Percentiles rank a stretch among this genome's conserved stretches.
Evolutionary conservation across 768 basidiomycete species (phyloP).

Genomic region (Pisolithus microcarpus): DNA sequence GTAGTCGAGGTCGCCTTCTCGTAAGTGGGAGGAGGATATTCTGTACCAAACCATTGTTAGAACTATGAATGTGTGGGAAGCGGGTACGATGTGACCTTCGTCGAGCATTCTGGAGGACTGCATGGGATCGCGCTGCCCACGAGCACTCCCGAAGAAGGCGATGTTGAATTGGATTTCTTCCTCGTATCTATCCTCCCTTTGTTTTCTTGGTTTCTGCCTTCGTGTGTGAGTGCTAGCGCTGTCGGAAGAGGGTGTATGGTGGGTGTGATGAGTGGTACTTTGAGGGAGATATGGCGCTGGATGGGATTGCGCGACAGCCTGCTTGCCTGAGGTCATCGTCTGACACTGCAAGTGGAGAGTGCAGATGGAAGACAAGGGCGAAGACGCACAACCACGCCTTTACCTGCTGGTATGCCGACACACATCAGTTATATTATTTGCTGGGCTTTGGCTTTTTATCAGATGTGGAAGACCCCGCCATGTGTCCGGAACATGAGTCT

Average conservation of each 20-base stretch:
- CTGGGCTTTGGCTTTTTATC: constrained; percentile 20
- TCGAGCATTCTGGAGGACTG: constrained; percentile 18
- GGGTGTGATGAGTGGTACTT: constrained; percentile 46
- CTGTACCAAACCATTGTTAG: constrained; percentile 25
- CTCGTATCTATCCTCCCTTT: constrained; percentile 39
- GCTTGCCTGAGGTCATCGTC: constrained; percentile 31
- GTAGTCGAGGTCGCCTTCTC: constrained; percentile 53
- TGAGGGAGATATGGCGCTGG: constrained; percentile 53
- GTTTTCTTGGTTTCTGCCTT: constrained; percentile 34
- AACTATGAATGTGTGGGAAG: constrained; percentile 8
- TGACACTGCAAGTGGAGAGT: constrained; percentile 27
- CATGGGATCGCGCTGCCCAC: constrained; percentile 18
- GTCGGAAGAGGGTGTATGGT: constrained; percentile 44
- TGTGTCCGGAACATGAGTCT: constrained; percentile 4
- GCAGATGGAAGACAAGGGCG: constrained; percentile 32
- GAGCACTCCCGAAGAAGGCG: constrained; percentile 27
- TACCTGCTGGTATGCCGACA: constrained; percentile 27
- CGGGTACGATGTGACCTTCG: constrained; percentile 22
- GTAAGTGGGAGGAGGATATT: constrained; percentile 70
- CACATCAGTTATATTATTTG: constrained; percentile 27
- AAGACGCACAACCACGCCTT: constrained; percentile 32
- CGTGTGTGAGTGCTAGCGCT: constrained; percentile 37
- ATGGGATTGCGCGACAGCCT: constrained; percentile 24
- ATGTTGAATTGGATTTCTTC: constrained; percentile 35
- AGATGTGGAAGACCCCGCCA: constrained; percentile 13